Evolutionary conservation across 1,284 basidiomycete species (phyloP), one percentile per base, ranked within the genome.

Genomic region (Cerrena zonata): DNA sequence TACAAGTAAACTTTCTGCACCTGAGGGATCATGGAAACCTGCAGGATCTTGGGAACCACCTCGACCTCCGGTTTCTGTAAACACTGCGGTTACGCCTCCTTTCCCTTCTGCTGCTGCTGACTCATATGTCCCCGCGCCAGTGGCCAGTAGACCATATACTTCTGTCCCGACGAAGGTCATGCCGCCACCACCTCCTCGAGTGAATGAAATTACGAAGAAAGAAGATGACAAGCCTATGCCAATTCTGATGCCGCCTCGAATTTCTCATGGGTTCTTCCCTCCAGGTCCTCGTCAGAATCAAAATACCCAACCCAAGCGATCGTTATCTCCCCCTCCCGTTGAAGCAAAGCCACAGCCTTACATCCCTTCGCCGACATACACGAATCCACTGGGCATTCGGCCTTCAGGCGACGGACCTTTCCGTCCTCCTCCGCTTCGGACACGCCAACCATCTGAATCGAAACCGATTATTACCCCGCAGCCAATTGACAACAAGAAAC

Each of bases 351-450:
- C 65, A 1, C 48, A 73, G 22, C 67, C 66, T 3, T 69, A 68
- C 52, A 68, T 73, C 23, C 58, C 70, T 18, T 59, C 65, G 4
- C 72, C 71, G 4, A 69, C 76, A 5, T 60, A 69, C 26, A 71
- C 68, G 0, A 82, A 80, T 58, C 77, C 77, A 24, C 61, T 81
- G 37, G 69, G 68, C 44, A 80, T 82, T 46, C 68, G 71, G 26
- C 76, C 79, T 7, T 36, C 54, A 15, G 46, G 22, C 15, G n/a
- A n/a, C n/a, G 15, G 39, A 23, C 40, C 48, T 4, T 41, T 23
- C 15, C 7, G 5, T 5, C 41, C 41, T 23, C n/a, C 19, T 22
- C 18, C 13, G 41, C 19, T 22, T 22, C 13, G 41, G 19, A 22
- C 13, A 5, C 19, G 13, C 19, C 15, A 40, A 23, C 21, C 41